Evolutionary conservation across 108 stramenopile species (phyloP).

Genomic region (Cyclostephanos invisitatus): DNA sequence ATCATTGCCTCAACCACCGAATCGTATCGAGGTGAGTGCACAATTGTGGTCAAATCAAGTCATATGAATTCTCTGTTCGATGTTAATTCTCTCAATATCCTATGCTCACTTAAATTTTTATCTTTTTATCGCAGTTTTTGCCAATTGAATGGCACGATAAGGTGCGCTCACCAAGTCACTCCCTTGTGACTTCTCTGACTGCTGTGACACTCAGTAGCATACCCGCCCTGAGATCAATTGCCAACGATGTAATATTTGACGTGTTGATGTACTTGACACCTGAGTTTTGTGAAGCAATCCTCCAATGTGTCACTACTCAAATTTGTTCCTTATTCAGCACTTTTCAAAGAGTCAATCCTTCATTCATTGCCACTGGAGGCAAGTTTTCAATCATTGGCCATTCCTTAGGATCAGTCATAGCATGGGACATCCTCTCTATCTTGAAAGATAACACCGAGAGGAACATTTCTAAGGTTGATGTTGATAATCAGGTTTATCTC

Average conservation of each 20-base stretch:
- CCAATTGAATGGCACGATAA: constrained; percentile 87
- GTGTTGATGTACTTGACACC: constrained; percentile 78
- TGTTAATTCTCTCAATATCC: background rate
- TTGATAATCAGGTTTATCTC: constrained; percentile 30
- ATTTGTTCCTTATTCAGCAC: constrained; percentile 55
- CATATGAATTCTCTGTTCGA: background rate
- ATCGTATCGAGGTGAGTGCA: constrained; percentile 61
- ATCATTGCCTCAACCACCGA: constrained; percentile 58
- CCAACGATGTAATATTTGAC: constrained; percentile 83
- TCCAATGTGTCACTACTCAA: constrained; percentile 74
- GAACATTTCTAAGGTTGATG: constrained; percentile 28
- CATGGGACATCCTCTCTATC: constrained; percentile 84
- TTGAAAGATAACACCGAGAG: constrained; percentile 53
- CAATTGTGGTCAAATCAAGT: background rate
- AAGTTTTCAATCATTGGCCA: constrained; percentile 77
- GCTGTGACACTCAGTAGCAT: constrained; percentile 76
- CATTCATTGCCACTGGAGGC: constrained; percentile 58
- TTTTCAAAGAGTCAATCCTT: constrained; percentile 66
- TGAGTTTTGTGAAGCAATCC: constrained; percentile 72
- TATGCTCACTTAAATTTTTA: background rate
- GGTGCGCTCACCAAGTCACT: constrained; percentile 62
- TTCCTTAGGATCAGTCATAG: constrained; percentile 85
- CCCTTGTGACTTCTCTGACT: constrained; percentile 67
- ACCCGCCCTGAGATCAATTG: constrained; percentile 76
- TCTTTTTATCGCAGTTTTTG: constrained; percentile 38